Evolutionary conservation across 2,329 filamentous ascomycete species (phyloP), one percentile per base, ranked within the genome.

Genomic region (Fusarium concolor): DNA sequence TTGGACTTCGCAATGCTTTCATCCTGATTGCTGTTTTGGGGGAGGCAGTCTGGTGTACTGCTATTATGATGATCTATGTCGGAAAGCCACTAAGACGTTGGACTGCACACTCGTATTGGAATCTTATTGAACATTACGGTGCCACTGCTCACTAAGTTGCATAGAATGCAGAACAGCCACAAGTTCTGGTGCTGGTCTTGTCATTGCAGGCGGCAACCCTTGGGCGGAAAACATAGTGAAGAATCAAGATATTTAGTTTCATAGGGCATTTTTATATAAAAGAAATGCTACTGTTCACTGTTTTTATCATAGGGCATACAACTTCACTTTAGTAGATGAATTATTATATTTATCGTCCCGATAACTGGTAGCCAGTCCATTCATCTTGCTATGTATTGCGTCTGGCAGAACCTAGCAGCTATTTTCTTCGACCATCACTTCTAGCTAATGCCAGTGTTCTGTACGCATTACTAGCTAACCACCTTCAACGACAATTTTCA

Each of bases 11-110:
- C 4, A 37, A 54, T 38, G 51, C 51, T 6, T 54, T 54, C 22
- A 35, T 54, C 4, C 51, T 54, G 10, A 54, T 54, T 5, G 31
- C 51, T 5, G n/a, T 47, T 8, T 10, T 54, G 15, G 51, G 51
- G 43, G 47, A 43, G 22, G 47, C 47, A 29, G 47, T 51, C n/a
- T 51, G 47, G 47, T 51, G 47, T 10, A 51, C 47, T 51, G 47
- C 47, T 10, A 51, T 51, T 18, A 29, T 43, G 47, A 51, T 51
- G 47, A 51, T 51, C 1, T 51, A 51, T 6, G 47, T 43, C 29
- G 47, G 47, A 11, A 51, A 51, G 24, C 47, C 47, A 10, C 18
- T 51, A 10, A 51, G 47, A 22, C 26, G 24, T 10, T 29, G 47
- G 47, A 51, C 47, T 6, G 47, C 47, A 12, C 24, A 29, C 9